Base-by-base conservation (phyloP, 1,139 yeast species). In the Zygosaccharomyces sapae region DNA sequence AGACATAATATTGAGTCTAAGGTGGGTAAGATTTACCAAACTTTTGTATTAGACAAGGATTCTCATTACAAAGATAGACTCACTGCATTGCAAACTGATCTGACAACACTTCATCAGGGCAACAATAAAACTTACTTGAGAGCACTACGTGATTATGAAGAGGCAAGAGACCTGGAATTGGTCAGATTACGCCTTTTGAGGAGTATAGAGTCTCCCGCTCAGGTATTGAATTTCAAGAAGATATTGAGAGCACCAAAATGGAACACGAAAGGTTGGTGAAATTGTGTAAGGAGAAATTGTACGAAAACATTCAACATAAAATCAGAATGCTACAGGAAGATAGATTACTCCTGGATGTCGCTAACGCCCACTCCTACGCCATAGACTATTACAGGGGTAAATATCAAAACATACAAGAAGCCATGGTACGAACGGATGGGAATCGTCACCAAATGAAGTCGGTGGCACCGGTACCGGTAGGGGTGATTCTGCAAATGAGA, bases 311-410 rank as follows among this genome's bases (percentile, higher is more conserved):
- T 41, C 87, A 87, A 62, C 76, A 77, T 50, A 95, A 88, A 69
- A 83, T 89, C 57, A 85, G 85, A 58, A 88, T 85, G 59, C 73
- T 92, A 52, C 84, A 87, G 61, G 97, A 92, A 63, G 98, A 92
- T 63, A 86, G 90, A 63, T 79, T 92, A 16, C 70, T 92, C 50
- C 74, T 90, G 61, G 96, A 92, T 65, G 77, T 92, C 51, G 95
- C 96, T 33, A 89, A 78, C 56, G 78, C 77, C 25, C 81, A 79
- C 55, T 70, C 80, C 18, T 74, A 79, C 50, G 71, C 70, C 12
- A 70, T 71, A 70, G 73, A 71, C 43, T 62, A 70, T 47, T 61
- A 67, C 33, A 53, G 69, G 18, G 65, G 69, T 29, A 62, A 63
- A 37, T 66, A 61, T 45, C 71, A 69, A 43, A 69, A 69, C 66